Conservation (phyloP, 805 yeast genomes). For the Lachancea cidri region DNA sequence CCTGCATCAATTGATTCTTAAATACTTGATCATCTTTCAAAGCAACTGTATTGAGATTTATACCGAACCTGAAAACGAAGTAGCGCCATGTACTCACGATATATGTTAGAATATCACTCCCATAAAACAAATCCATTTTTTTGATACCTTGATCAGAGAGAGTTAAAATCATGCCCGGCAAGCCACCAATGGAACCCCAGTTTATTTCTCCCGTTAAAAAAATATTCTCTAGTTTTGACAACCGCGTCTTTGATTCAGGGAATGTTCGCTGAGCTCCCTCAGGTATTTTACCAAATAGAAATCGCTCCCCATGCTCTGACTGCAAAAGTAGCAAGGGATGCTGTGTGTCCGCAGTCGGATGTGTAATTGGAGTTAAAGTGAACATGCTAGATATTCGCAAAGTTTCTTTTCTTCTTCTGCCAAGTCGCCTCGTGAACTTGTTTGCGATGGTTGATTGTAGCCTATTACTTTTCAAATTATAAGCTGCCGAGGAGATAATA, state of each 20-base stretch:
- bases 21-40: slow-evolving; percentile 20
- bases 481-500: too few relatives aligned
- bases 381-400: slow-evolving; percentile 35
- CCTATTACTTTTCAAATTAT: neutral
- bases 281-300: slow-evolving; percentile 71
- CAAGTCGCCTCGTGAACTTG: neutral
- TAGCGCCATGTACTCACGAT: slow-evolving; percentile 78
- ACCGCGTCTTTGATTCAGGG: slow-evolving; percentile 51
- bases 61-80: slow-evolving; percentile 77
- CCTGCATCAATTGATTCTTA: slow-evolving; percentile 35
- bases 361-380: slow-evolving; percentile 47
- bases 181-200: slow-evolving; percentile 84
- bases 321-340: slow-evolving; percentile 52
- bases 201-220: slow-evolving; percentile 73
- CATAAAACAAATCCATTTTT: slow-evolving; percentile 49
- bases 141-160: slow-evolving; percentile 71
- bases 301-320: slow-evolving; percentile 37
- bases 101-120: slow-evolving; percentile 45
- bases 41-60: slow-evolving; percentile 39
- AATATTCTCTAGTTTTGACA: slow-evolving; percentile 56
- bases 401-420: neutral
- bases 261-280: slow-evolving; percentile 83
- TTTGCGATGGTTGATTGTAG: neutral
- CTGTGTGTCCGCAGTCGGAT: slow-evolving; percentile 55
- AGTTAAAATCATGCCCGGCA: slow-evolving; percentile 85